These are phyloP conservation scores for Cercis canadensis DNA, from an alignment of 306 rosid species.

Conservation along the genomic window DNA sequence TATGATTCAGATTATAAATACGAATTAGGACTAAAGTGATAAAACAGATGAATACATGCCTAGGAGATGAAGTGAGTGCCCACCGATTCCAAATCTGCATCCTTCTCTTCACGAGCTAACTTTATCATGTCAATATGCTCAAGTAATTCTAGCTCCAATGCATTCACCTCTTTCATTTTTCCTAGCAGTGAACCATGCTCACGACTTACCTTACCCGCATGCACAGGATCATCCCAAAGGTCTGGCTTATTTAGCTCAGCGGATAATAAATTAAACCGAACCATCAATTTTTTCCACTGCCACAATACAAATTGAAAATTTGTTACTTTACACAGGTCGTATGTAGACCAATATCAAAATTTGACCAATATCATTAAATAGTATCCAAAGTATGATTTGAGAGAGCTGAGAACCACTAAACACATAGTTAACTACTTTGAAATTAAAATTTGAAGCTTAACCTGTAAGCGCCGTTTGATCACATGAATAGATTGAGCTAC, in stretches of 20 bases:
- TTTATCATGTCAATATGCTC: slow-evolving; percentile 92
- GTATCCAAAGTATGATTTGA: not conserved
- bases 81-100: slow-evolving; percentile 90
- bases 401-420: slow-evolving; percentile 1
- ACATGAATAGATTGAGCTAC: slow-evolving; percentile 82
- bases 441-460: slow-evolving; percentile 23
- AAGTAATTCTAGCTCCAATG: slow-evolving; percentile 77
- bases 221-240: slow-evolving; percentile 85
- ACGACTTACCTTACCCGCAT: slow-evolving; percentile 77
- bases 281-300: slow-evolving; percentile 88
- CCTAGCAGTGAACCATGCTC: slow-evolving; percentile 88
- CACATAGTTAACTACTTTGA: not conserved
- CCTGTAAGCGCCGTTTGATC: slow-evolving; percentile 89
- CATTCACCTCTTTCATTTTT: slow-evolving; percentile 82
- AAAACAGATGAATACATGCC: slow-evolving; percentile 73
- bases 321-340: slow-evolving; percentile 3
- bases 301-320: slow-evolving; percentile 27
- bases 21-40: slow-evolving; percentile 6
- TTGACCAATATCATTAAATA: slow-evolving; percentile 1
- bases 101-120: slow-evolving; percentile 87
- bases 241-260: slow-evolving; percentile 68
- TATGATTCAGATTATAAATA: too few relatives aligned
- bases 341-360: slow-evolving; percentile 4
- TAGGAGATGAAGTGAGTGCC: slow-evolving; percentile 71
- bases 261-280: slow-evolving; percentile 69